phyloP scores from a whole-genome alignment of 306 rosid species.

The Hippophae gyantsensis region DNA sequence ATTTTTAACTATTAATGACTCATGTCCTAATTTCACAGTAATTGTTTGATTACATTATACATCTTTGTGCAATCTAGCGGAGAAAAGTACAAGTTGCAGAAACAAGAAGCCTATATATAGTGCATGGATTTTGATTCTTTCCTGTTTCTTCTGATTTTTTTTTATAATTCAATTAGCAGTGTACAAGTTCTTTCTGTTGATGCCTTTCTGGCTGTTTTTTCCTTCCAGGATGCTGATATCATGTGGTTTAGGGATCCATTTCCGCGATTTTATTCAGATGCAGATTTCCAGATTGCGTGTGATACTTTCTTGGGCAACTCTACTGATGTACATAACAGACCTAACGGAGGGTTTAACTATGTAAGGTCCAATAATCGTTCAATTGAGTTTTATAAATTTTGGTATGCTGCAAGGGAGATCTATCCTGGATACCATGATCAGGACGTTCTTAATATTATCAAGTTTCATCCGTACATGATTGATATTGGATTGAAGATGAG shows the following conservation, averaged over 20 bases:
- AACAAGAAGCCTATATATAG: neutral
- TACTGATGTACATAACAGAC: conserved; percentile 55
- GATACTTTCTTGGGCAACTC: conserved; percentile 69
- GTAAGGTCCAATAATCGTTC: conserved; percentile 80
- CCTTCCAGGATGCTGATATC: conserved; percentile 81
- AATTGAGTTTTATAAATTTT: conserved; percentile 70
- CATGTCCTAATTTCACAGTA: neutral
- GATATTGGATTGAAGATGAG: conserved; percentile 56
- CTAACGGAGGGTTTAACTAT: conserved; percentile 90
- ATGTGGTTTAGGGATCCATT: conserved; percentile 98
- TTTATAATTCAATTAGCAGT: conserved; percentile 1
- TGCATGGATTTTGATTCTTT: neutral
- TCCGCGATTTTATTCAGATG: conserved; percentile 56
- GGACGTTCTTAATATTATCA: conserved; percentile 86
- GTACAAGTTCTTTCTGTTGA: conserved; percentile 8
- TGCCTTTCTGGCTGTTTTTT: conserved; percentile 4
- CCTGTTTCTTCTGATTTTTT: neutral
- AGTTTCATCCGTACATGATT: conserved; percentile 46
- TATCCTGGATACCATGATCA: conserved; percentile 90
- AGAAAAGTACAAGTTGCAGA: neutral
- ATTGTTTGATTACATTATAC: neutral
- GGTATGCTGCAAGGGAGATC: conserved; percentile 67
- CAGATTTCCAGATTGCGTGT: conserved; percentile 90
- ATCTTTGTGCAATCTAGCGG: neutral
- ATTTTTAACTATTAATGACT: too few relatives aligned